Evolutionary conservation across 2,329 filamentous ascomycete genomes (phyloP).

Genomic region (Truncatella angustata): DNA sequence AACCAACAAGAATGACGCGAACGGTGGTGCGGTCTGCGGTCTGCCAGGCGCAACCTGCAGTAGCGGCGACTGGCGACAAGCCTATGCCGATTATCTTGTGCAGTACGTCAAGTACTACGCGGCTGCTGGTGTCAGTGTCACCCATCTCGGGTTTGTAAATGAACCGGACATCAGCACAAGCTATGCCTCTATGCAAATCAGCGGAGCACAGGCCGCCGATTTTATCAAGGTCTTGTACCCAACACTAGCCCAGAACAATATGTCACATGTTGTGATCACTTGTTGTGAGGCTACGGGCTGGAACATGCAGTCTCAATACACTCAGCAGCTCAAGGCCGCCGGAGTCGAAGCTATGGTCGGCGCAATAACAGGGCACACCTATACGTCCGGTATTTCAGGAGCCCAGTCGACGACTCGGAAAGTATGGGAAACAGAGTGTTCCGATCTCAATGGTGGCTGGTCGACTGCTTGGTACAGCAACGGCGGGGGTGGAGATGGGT

Average conservation of each 20-base stretch:
- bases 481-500: conserved; percentile 40
- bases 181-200: conserved; percentile 46
- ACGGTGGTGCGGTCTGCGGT: conserved; percentile 28
- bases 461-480: conserved; percentile 39
- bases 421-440: conserved; percentile 48
- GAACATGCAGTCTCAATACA: conserved; percentile 11
- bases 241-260: conserved; percentile 30
- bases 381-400: conserved; percentile 34
- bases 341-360: conserved; percentile 33
- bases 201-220: conserved; percentile 45
- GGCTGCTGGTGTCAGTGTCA: conserved; percentile 9
- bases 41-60: conserved; percentile 27
- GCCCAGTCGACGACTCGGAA: conserved; percentile 28
- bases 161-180: conserved; percentile 23
- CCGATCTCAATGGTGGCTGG: conserved; percentile 38
- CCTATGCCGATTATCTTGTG: conserved; percentile 35
- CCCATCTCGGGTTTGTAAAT: conserved; percentile 24
- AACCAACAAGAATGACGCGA: conserved; percentile 28
- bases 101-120: conserved; percentile 34
- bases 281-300: conserved; percentile 42
- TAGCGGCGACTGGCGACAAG: conserved; percentile 33
- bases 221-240: conserved; percentile 48
- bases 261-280: conserved; percentile 27
- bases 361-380: conserved; percentile 40
- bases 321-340: conserved; percentile 16